phyloP scores from a whole-genome alignment of 1,284 basidiomycete genomes.

The Moniliella sp. region DNA sequence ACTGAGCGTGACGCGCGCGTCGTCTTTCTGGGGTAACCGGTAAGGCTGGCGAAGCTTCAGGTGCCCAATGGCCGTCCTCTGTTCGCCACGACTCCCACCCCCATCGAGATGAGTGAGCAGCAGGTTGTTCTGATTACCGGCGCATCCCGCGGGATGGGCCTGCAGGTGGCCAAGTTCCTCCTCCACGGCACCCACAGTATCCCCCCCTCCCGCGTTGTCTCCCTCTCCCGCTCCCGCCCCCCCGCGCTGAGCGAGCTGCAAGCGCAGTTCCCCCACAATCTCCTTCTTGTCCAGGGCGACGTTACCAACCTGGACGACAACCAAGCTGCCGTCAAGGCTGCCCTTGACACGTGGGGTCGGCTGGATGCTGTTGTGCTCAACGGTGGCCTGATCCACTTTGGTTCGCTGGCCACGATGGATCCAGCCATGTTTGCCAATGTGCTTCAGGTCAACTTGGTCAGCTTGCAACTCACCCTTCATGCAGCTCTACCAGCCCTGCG shows the following conservation, averaged over 20 bases:
- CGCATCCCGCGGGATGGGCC: constrained; percentile 48
- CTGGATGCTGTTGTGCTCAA: constrained; percentile 60
- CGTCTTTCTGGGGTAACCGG: no score
- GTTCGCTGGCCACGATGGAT: constrained; percentile 31
- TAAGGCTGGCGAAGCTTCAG: no score
- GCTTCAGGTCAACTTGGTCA: constrained; percentile 64
- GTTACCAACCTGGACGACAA: constrained; percentile 41
- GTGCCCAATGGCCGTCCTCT: no score
- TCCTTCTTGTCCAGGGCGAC: constrained; percentile 45
- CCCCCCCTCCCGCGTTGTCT: constrained; percentile 44
- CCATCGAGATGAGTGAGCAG: no score
- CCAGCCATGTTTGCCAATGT: constrained; percentile 40
- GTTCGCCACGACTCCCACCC: no score
- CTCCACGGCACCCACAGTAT: constrained; percentile 33
- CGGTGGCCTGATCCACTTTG: constrained; percentile 45
- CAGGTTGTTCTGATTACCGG: constrained; percentile 16
- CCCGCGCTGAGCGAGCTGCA: constrained; percentile 45
- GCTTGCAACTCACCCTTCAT: constrained; percentile 48
- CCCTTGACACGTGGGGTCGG: constrained; percentile 43
- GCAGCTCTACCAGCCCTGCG: constrained; percentile 48
- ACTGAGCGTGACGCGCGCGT: no score
- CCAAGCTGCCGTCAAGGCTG: constrained; percentile 43
- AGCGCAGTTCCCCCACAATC: constrained; percentile 14
- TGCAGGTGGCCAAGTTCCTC: constrained; percentile 48
- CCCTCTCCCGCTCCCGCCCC: constrained; percentile 50